Evolutionary conservation across 1,284 basidiomycete species (phyloP), one percentile per base, ranked within the genome.

Genomic region (Ustilago shanxiensis): DNA sequence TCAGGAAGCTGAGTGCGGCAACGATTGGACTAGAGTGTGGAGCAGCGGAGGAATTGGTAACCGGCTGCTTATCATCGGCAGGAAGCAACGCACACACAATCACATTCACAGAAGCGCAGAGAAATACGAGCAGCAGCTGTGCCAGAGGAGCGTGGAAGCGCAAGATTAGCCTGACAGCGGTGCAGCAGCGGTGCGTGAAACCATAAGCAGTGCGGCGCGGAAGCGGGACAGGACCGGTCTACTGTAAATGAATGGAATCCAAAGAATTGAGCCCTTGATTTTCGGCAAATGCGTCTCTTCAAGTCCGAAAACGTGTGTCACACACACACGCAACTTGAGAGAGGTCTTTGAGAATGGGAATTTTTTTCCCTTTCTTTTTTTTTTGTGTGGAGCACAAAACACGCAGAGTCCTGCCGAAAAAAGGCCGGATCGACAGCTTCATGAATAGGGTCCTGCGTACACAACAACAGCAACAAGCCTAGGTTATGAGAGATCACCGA

Each of bases 51-150:
- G 41, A 56, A 28, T 18, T 18, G 24, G 22, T 31, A 24, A 56
- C 37, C 54, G 54, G 41, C 37, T 45, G 54, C 54, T 56, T 56
- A 56, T 56, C 54, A 45, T 44, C 54, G n/a, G 54, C 28, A 39
- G 35, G 24, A n/a, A 45, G 54, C 24, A 35, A 31, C 24, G 31
- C 13, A 29, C 3, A 28, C 9, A 28, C 7, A 11, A 16, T 7
- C 37, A n/a, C n/a, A n/a, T n/a, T n/a, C n/a, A n/a, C n/a, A n/a
- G n/a, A n/a, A n/a, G n/a, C n/a, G n/a, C n/a, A n/a, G n/a, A n/a
- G n/a, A n/a, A n/a, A n/a, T n/a, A n/a, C n/a, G n/a, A n/a, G n/a
- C n/a, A n/a, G n/a, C n/a, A n/a, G n/a, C n/a, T n/a, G n/a, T n/a
- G 41, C 18, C n/a, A 54, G 14, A 56, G 39, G 39, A 56, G 54